Evolutionary conservation across 78 protist species (phyloP).

Genomic region (Bigelowiella natans): DNA sequence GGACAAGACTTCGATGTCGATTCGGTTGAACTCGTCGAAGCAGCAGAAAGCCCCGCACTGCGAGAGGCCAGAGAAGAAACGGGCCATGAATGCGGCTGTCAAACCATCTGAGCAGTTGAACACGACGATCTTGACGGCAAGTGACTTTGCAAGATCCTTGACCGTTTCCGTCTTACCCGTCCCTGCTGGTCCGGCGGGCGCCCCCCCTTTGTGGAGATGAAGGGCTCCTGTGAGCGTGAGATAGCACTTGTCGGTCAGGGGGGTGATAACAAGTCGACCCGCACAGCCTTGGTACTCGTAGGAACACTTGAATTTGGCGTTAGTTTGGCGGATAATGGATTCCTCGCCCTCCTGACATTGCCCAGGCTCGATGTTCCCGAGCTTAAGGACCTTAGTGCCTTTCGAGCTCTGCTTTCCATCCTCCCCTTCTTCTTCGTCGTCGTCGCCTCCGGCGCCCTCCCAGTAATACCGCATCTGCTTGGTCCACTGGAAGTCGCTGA

Average conservation of each 20-base stretch:
- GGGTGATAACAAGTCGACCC: constrained; percentile 78
- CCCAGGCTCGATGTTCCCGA: no score
- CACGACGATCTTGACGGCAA: constrained; percentile 55
- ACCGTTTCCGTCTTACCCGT: constrained; percentile 75
- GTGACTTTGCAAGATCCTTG: constrained; percentile 67
- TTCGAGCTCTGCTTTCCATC: no score
- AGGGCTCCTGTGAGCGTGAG: constrained; percentile 56
- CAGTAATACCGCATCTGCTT: not conserved
- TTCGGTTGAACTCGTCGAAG: constrained; percentile 49
- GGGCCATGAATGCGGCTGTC: not conserved
- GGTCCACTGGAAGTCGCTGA: not conserved
- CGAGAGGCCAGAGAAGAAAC: not conserved
- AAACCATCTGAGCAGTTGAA: constrained; percentile 66
- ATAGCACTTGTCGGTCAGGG: constrained; percentile 71
- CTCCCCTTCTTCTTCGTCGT: not conserved
- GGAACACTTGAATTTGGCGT: not conserved
- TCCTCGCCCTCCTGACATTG: not conserved
- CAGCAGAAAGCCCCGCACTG: constrained; percentile 3
- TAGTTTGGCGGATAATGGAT: not conserved
- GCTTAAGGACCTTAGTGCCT: no score
- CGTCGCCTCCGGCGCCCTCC: not conserved
- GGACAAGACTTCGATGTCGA: constrained; percentile 61
- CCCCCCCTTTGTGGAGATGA: constrained; percentile 57
- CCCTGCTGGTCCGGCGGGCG: constrained; percentile 69
- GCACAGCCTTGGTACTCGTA: constrained; percentile 35